Evolutionary conservation across 345 rosid species (phyloP).

Genomic region (Leavenworthia alabamica): DNA sequence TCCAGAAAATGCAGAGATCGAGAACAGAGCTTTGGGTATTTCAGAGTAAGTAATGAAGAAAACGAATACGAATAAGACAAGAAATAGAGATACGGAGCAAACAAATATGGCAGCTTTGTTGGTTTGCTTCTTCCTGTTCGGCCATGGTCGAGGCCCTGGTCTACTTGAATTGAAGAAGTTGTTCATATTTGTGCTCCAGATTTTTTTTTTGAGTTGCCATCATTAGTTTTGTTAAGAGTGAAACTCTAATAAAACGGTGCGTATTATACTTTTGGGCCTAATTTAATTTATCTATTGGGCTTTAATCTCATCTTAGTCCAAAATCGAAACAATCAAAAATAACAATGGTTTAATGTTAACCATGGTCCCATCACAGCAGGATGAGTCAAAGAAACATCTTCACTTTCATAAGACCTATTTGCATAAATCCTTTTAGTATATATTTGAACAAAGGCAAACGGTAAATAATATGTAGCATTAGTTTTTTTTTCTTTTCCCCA

Average conservation of each 20-base stretch:
- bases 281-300: background rate
- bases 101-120: constrained; percentile 31
- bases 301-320: background rate
- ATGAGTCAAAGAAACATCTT: background rate
- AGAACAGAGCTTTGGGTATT: constrained; percentile 38
- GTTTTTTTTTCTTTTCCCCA: background rate
- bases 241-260: background rate
- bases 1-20: constrained; percentile 35
- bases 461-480: background rate
- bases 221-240: background rate
- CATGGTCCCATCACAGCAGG: background rate
- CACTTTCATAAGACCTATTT: background rate
- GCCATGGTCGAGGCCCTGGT: constrained; percentile 32
- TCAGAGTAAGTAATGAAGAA: constrained; percentile 39
- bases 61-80: constrained; percentile 21
- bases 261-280: background rate
- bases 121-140: constrained; percentile 38
- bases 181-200: constrained; percentile 29
- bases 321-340: background rate
- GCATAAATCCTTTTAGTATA: background rate
- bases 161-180: constrained; percentile 33
- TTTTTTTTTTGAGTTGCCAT: background rate
- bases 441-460: background rate
- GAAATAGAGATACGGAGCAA: constrained; percentile 25
- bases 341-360: background rate